Evolutionary conservation across 306 rosid genomes (phyloP), one percentile per base, ranked within the genome.

Genomic region (Quercus dentata): DNA sequence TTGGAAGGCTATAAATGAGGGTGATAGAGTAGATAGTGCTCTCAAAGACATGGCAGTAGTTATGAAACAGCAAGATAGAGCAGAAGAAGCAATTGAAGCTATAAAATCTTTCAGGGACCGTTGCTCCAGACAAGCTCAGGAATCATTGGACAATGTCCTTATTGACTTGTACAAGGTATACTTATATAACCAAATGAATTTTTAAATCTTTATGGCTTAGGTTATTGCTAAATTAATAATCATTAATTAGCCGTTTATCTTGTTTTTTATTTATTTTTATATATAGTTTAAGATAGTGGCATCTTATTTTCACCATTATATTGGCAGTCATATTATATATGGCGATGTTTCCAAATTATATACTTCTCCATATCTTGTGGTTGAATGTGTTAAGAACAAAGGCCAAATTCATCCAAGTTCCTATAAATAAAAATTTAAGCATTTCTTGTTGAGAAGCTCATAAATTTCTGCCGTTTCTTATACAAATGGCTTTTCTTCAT

Each of bases 61-160:
- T 69, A 91, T 95, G 99, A 95, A 95, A 84, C 96, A 91, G 54
- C 84, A 88, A 70, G 95, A 92, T 46, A 84, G 96, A 79, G 86
- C 94, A 1, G 90, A 91, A 83, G 98, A 95, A 90, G 99, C 97
- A 57, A 91, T 95, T 80, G 96, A 92, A 88, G 99, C 99, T 4
- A 86, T 95, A 20, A 83, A 73, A 54, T 91, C 98, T 9, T 92
- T 90, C 76, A 85, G 99, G 71, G 68, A 74, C 15, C 81, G 83
- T 15, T 95, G 98, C 81, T 85, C 96, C 57, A 95, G 85, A 85
- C 99, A 95, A 75, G 91, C 99, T 49, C 99, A 95, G 67, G 99
- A 91, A 30, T 95, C 99, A 46, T 84, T 95, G 30, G 98, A 95
- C 87, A 95, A 92, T 69, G 94, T 95, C 1, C 92, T 95, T 1